Evolutionary conservation across 2,329 filamentous ascomycete genomes (phyloP).

Genomic region (Talaromyces sp.): DNA sequence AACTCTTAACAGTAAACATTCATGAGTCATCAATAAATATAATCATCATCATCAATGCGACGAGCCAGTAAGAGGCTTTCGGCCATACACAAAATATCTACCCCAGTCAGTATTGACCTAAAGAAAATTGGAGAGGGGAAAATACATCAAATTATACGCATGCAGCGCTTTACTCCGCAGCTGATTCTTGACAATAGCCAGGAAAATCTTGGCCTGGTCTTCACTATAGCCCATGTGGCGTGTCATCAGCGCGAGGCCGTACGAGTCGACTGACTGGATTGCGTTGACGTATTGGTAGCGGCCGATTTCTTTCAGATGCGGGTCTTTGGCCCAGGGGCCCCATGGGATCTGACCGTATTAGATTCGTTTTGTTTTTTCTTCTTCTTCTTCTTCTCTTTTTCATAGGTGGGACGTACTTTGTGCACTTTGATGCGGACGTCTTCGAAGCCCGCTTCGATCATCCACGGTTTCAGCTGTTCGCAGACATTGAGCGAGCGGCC

Average conservation of each 20-base stretch:
- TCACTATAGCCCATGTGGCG: background rate
- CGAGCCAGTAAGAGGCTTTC: background rate
- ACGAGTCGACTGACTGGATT: conserved; percentile 5
- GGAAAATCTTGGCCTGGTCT: conserved; percentile 6
- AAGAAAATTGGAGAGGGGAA: too few species aligned
- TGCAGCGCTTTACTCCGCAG: conserved; percentile 3
- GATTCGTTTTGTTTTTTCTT: too few species aligned
- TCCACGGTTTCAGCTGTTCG: conserved; percentile 9
- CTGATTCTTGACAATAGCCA: conserved; percentile 4
- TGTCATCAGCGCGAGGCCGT: conserved; percentile 7
- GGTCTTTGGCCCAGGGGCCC: conserved; percentile 11
- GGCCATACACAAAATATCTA: conserved; percentile 6
- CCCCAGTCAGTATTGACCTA: background rate
- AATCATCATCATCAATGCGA: background rate
- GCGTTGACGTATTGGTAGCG: conserved; percentile 1
- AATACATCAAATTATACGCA: conserved; percentile 6
- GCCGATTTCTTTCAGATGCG: conserved; percentile 5
- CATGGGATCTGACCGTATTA: conserved; percentile 2
- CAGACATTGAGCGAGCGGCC: conserved; percentile 9
- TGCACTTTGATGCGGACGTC: conserved; percentile 7
- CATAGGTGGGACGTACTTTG: background rate
- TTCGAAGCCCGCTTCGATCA: conserved; percentile 9
- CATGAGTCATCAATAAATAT: background rate
- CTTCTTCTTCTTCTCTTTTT: too few species aligned
- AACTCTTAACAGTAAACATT: background rate